Conservation (phyloP, 1,284 basidiomycete genomes). For the Sporisorium sorghi region DNA sequence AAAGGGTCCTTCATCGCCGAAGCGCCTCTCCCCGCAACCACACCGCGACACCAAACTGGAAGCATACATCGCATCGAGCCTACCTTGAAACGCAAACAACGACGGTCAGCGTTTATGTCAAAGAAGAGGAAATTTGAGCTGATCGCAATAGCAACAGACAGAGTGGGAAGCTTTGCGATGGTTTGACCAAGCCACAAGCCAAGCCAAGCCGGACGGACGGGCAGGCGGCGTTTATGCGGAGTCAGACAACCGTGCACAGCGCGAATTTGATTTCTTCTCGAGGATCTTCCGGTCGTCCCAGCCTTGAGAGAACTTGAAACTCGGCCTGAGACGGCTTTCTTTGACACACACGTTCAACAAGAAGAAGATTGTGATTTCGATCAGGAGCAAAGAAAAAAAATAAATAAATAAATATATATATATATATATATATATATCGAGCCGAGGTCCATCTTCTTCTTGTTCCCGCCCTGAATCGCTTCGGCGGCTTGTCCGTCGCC, state of each 20-base stretch:
- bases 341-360: no score
- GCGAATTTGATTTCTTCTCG: slow-evolving; percentile 21
- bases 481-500: slow-evolving; percentile 5
- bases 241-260: not conserved
- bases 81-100: no score
- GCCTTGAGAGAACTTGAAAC: not conserved
- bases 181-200: no score
- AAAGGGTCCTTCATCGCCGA: slow-evolving; percentile 3
- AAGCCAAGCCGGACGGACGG: slow-evolving; percentile 3
- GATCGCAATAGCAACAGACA: no score
- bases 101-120: no score
- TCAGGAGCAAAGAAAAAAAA: no score
- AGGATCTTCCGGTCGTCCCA: slow-evolving; percentile 45
- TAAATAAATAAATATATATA: no score
- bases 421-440: no score
- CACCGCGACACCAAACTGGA: no score
- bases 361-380: slow-evolving; percentile 4
- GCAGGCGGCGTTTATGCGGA: no score
- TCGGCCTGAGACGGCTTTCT: slow-evolving; percentile 9
- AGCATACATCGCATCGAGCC: not conserved
- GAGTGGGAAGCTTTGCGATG: no score
- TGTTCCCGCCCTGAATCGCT: not conserved
- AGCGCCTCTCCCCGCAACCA: not conserved
- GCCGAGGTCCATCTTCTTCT: slow-evolving; percentile 14
- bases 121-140: no score